Evolutionary conservation across 2,329 filamentous ascomycete species (phyloP), one percentile per base, ranked within the genome.

Genomic region (Colletotrichum sidae): DNA sequence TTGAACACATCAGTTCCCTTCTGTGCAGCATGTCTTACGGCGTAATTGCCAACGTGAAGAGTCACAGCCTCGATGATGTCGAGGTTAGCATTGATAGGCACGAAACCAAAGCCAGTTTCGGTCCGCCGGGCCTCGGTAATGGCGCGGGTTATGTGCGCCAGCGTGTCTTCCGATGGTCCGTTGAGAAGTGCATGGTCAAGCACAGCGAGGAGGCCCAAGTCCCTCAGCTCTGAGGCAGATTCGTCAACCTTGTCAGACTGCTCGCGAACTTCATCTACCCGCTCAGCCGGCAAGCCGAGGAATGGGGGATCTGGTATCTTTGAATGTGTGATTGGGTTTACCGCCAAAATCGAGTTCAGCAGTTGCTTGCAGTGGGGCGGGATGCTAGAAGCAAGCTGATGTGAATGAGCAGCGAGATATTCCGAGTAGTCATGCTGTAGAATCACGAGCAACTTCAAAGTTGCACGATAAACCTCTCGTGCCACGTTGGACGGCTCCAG

Each of bases 341-440:
- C 93, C 68, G 92, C 92, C 67, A 98, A 85, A 57, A 99, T 89
- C 59, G 97, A 84, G 73, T 98, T 97, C 69, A 94, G 89, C 56
- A 97, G 84, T 77, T 98, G 96, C 13, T 90, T 90, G 78, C 93
- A 96, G 73, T 96, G 91, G 55, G 89, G 87, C 2, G 94, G 92
- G 63, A 98, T 91, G 72, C 88, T 89, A 71, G 92, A 90, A 79
- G 91, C 94, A 56, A 99, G 87, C 70, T 89, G 88, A 70, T 92
- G 88, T 74, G 97, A 92, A 76, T 97, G 93, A 71, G 94, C 92
- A 6, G 92, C 91, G 46, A 99, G 81, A 77, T 97, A 99, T 61
- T 97, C 94, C 0, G 95, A 92, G 78, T 93, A 98, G 76, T 99
- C 96, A 74, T 98, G 96, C 70, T 97, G 92, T 57, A 99, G 82